Evolutionary conservation across 2,329 filamentous ascomycete genomes (phyloP), one percentile per base, ranked within the genome.

Genomic region (Penicillium paneum): DNA sequence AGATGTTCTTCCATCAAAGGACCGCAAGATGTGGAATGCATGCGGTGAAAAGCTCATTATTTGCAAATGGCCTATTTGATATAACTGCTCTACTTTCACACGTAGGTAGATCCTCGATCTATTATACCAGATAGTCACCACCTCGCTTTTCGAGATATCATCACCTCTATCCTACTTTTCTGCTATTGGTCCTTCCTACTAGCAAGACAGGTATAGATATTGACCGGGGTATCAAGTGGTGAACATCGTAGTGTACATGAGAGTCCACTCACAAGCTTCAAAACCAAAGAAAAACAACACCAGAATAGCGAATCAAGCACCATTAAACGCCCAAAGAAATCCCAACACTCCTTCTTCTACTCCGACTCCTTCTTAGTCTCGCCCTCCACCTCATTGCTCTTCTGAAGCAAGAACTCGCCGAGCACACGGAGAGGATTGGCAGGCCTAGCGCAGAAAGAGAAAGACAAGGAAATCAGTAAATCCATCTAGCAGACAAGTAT

Each of bases 391-490:
- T 90, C 87, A 59, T 78, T 84, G 5, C 86, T 89, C 52, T 81
- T 83, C 67, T 88, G 81, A 49, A 91, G 74, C 5, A 91, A 73
- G 67, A 82, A 91, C 69, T 91, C 87, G 42, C 88, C 88, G 3
- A 91, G 73, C 8, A 84, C 81, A 44, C 84, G 82, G 15, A 91
- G 73, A 19, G 88, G 88, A 62, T 90, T 85, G 32, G 79, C 77
- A 2, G 88, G 88, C 61, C 88, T 83, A 53, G 3, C 41, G n/a
- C 21, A 53, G 10, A 41, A 26, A 41, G 15, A 8, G 15, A 4
- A 40, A 47, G 6, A n/a, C 8, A 24, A 8, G 5, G 4, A 34
- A 8, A 34, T 49, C 11, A 49, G 47, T 11, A 26, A 43, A 24
- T 0, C 19, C 11, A 34, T 15, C 15, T 21, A 49, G 28, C 3